A percentile compares a stretch with the other conserved stretches of the same genome.
Conservation (phyloP, 352 stramenopile species). For the Globisporangium yorkense region DNA sequence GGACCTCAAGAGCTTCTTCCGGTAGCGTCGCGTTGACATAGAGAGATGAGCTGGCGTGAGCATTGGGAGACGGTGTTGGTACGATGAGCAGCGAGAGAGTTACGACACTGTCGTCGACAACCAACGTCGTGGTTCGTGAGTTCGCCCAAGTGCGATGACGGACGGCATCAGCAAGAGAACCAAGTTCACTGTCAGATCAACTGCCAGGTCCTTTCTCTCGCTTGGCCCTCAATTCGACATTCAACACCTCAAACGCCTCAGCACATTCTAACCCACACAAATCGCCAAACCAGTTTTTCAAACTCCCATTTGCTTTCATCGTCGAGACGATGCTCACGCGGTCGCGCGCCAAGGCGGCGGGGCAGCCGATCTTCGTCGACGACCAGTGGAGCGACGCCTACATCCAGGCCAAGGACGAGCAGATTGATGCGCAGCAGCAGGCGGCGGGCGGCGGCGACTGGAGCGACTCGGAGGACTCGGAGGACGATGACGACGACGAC, state of each 20-base stretch:
- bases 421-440: slow-evolving; percentile 69
- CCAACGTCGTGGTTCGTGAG: too few relatives aligned
- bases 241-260: neutral
- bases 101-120: too few relatives aligned
- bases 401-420: slow-evolving; percentile 77
- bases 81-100: too few relatives aligned
- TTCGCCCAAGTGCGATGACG: too few relatives aligned
- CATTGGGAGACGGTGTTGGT: too few relatives aligned
- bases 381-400: slow-evolving; percentile 82
- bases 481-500: slow-evolving; percentile 30
- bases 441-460: slow-evolving; percentile 35
- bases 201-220: too few relatives aligned
- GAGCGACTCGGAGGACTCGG: slow-evolving; percentile 20
- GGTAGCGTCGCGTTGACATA: slow-evolving; percentile 3
- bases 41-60: too few relatives aligned
- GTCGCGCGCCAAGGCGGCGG: slow-evolving; percentile 49
- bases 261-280: neutral
- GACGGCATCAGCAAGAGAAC: too few relatives aligned
- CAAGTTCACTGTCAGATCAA: too few relatives aligned
- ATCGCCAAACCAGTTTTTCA: neutral
- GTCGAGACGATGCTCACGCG: slow-evolving; percentile 54
- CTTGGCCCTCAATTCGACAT: too few relatives aligned
- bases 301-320: neutral
- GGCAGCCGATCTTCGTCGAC: slow-evolving; percentile 74
- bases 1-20: slow-evolving; percentile 69